Conservation (phyloP, 2,329 filamentous ascomycete species). For the Botrytis fabae region DNA sequence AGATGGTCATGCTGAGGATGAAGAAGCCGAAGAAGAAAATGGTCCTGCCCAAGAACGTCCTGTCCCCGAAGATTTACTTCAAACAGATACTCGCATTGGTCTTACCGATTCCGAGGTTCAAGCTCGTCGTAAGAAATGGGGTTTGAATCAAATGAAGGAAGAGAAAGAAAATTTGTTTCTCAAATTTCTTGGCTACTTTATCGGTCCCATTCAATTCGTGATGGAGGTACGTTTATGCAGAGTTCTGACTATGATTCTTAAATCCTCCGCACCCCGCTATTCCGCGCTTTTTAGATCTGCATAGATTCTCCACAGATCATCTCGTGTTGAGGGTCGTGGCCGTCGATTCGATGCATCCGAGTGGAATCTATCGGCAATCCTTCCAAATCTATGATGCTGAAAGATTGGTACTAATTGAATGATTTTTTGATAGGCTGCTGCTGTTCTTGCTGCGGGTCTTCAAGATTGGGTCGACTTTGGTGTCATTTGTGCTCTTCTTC, state of each 20-base stretch:
- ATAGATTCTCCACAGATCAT: conserved; percentile 17
- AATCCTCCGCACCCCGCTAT: conserved; percentile 12
- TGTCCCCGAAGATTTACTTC: conserved; percentile 72
- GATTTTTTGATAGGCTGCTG: conserved; percentile 52
- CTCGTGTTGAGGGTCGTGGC: background rate
- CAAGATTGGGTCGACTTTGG: conserved; percentile 91
- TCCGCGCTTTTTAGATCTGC: conserved; percentile 1
- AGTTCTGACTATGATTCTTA: conserved; percentile 23
- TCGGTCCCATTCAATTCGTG: conserved; percentile 89
- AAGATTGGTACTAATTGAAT: conserved; percentile 16
- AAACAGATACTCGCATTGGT: conserved; percentile 73
- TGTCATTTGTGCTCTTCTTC: conserved; percentile 79
- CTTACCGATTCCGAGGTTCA: conserved; percentile 70
- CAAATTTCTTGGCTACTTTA: conserved; percentile 80
- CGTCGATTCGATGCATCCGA: background rate
- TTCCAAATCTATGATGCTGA: background rate
- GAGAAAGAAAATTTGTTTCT: conserved; percentile 82
- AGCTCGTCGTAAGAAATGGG: conserved; percentile 67
- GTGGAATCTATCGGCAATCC: background rate
- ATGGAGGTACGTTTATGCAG: conserved; percentile 68
- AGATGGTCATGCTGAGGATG: conserved; percentile 67
- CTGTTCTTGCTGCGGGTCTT: conserved; percentile 78
- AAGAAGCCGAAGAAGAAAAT: conserved; percentile 56
- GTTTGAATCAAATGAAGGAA: conserved; percentile 88
- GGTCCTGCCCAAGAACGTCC: conserved; percentile 55